Percentiles rank a stretch among this genome's conserved stretches.
Conservation (phyloP, 169 alveolate genomes). For the Babesia gibsoni region DNA sequence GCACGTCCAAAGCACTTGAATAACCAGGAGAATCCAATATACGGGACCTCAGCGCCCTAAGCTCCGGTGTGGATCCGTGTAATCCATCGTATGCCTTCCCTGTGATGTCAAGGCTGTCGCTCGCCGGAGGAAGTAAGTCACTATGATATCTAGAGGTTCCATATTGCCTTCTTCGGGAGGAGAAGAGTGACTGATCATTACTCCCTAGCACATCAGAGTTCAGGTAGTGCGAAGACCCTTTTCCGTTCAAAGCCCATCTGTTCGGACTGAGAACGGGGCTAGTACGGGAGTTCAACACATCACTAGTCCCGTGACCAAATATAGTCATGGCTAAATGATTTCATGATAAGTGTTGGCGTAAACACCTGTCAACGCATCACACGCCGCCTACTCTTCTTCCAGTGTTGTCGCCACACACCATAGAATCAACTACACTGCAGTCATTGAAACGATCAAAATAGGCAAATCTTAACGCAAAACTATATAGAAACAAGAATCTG, state of each 20-base stretch:
- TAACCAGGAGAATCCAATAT: conserved; percentile 18
- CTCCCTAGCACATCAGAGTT: neutral
- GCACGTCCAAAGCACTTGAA: conserved; percentile 4
- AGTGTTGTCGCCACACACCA: too few relatives aligned
- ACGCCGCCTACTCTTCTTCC: too few relatives aligned
- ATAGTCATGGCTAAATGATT: conserved; percentile 15
- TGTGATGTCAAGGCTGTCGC: neutral
- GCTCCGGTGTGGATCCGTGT: conserved; percentile 19
- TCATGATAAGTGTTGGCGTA: neutral
- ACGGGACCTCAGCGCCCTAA: conserved; percentile 26
- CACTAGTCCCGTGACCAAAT: conserved; percentile 3
- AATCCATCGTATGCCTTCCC: conserved; percentile 4
- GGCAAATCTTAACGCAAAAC: too few relatives aligned
- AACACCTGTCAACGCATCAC: too few relatives aligned
- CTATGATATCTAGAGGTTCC: neutral
- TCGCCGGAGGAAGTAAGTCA: neutral
- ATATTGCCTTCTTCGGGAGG: neutral
- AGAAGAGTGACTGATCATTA: neutral
- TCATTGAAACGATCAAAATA: too few relatives aligned
- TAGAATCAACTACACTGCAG: too few relatives aligned
- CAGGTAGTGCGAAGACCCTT: neutral
- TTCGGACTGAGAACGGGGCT: conserved; percentile 37
- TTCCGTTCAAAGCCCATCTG: conserved; percentile 3
- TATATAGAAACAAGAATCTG: too few relatives aligned
- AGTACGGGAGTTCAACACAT: neutral